phyloP scores from a whole-genome alignment of 1,284 basidiomycete genomes.

The Naganishia albida region DNA sequence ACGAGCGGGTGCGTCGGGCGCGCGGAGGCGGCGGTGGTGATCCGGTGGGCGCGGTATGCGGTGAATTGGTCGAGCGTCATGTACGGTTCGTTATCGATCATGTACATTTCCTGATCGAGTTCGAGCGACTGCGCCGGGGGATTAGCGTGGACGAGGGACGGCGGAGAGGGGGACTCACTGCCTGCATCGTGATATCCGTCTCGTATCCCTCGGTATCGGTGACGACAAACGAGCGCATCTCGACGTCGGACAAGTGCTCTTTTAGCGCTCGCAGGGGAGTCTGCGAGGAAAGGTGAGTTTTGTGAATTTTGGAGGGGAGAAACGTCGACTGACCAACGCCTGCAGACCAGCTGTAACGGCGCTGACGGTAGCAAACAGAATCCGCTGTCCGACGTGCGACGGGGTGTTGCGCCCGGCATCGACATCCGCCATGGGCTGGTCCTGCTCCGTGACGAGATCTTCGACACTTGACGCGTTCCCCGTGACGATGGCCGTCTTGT shows the following conservation, averaged over 20 bases:
- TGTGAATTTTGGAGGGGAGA: not conserved
- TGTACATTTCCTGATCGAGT: not conserved
- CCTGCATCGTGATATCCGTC: slow-evolving; percentile 17
- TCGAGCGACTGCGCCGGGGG: not conserved
- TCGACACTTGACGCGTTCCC: too few species aligned
- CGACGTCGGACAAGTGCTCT: slow-evolving; percentile 10
- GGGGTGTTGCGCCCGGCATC: not conserved
- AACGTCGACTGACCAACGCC: slow-evolving; percentile 6
- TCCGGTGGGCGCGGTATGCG: slow-evolving; percentile 11
- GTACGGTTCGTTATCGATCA: not conserved
- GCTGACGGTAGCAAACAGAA: slow-evolving; percentile 10
- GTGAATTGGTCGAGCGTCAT: slow-evolving; percentile 27
- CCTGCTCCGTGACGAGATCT: not conserved
- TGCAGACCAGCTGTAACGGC: slow-evolving; percentile 24
- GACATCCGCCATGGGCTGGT: not conserved
- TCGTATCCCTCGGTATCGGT: slow-evolving; percentile 1
- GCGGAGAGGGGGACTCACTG: not conserved
- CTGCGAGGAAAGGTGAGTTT: not conserved
- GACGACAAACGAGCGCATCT: slow-evolving; percentile 6
- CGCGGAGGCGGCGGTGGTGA: not conserved
- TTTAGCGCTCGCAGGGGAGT: slow-evolving; percentile 13
- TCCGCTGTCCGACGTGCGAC: not conserved
- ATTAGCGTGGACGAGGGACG: not conserved
- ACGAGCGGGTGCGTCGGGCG: not conserved
- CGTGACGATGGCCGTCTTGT: too few species aligned